Base-by-base conservation (phyloP, 108 stramenopile genomes). In the Pseudonitzschia multiseries region DNA sequence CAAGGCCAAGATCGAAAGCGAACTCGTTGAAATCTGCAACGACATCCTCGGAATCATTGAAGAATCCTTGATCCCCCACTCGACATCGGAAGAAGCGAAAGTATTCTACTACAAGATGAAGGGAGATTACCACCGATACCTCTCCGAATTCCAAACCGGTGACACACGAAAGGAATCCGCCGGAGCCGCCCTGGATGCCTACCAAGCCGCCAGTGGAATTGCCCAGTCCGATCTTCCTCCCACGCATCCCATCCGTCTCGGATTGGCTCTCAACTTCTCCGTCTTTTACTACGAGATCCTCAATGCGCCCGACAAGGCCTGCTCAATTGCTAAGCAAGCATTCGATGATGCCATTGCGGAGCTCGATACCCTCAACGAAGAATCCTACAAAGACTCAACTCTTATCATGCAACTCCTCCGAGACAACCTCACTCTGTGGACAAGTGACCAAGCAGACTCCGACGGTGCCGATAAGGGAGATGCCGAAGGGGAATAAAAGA, bases 81-180 rank as follows among this genome's bases (percentile, higher is more conserved):
- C 91, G 68, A 90, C 94, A 17, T 87, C 94, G 51, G 96, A 97
- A 77, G 98, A 99, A 83, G 98, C 97, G 76, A 98, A 99, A 94
- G 99, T 99, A 56, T 99, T 99, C 83, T 94, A 94, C 87, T 99
- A 99, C 96, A 98, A 98, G 94, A 98, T 98, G 97, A 98, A 98
- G 95, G 99, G 98, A 24, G 99, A 99, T 81, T 99, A 99, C 93
- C 97, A 99, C 89, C 97, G 99, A 74, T 99, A 98, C 84, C 84
- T 98, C 53, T 96, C 96, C 57, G 96, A 97, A 81, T 97, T 97
- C 86, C 93, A 97, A 77, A 77, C 81, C 57, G 93, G 86, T 28
- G 94, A 95, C 27, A 78, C 79, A 48, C 94, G 97, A 71, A 95
- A 95, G 87, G 89, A 88, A 63, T 92, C 90, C 57, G 96, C 98